phyloP scores from a whole-genome alignment of 768 basidiomycete genomes.

The Crepidotus variabilis region DNA sequence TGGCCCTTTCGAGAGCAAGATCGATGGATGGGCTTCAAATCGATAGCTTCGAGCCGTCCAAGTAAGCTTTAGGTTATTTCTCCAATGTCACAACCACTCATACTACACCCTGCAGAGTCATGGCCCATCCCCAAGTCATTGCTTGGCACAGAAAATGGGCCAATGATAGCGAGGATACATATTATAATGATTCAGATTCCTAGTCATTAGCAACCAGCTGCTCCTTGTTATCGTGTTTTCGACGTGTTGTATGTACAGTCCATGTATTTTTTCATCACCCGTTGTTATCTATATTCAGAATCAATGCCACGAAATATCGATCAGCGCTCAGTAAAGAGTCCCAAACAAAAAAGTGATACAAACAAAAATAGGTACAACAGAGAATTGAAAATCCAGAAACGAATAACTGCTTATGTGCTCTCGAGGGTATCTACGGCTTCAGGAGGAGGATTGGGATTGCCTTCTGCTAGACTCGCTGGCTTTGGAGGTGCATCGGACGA shows the following conservation, averaged over 20 bases:
- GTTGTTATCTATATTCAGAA: too few relatives aligned
- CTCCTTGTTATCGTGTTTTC: conserved; percentile 9
- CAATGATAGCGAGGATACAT: neutral
- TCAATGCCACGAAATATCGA: too few relatives aligned
- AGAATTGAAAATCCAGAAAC: too few relatives aligned
- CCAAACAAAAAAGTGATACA: too few relatives aligned
- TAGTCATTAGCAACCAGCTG: conserved; percentile 10
- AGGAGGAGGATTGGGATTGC: too few relatives aligned
- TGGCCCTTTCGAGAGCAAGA: conserved; percentile 68
- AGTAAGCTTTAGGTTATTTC: conserved; percentile 34
- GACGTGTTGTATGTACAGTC: too few relatives aligned
- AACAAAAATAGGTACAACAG: too few relatives aligned
- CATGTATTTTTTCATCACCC: too few relatives aligned
- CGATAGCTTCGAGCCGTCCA: conserved; percentile 53
- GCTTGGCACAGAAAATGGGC: conserved; percentile 43
- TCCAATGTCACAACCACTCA: neutral
- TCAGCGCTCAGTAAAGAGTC: too few relatives aligned
- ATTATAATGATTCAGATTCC: conserved; percentile 10
- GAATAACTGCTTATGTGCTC: too few relatives aligned
- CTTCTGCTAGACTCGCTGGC: neutral
- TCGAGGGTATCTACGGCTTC: too few relatives aligned
- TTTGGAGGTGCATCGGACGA: neutral
- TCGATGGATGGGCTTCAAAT: conserved; percentile 61
- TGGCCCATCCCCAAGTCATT: conserved; percentile 54
- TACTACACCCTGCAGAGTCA: conserved; percentile 37